Evolutionary conservation across 2,329 filamentous ascomycete species (phyloP), one percentile per base, ranked within the genome.

Genomic region (Thielaviopsis musarum): DNA sequence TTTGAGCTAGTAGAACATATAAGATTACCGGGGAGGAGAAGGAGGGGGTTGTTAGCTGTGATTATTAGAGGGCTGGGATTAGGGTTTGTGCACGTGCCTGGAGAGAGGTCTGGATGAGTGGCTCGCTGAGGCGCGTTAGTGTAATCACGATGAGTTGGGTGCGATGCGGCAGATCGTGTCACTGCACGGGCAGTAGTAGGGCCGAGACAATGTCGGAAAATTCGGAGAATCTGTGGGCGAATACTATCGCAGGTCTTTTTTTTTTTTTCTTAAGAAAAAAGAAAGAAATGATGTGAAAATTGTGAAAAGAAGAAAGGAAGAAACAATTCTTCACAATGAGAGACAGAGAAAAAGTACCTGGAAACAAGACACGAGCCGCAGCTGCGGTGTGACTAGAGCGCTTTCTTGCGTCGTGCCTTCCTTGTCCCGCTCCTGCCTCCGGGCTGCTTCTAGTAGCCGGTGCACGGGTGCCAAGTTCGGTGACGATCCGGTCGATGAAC

Each of bases 1-100:
- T 65, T 82, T 83, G n/a, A 95, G 79, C 69, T 93, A 88, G 70
- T 91, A 94, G 71, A 88, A 94, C 75, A 94, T 83, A 70, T 94
- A 94, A 1, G 86, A 80, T 70, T 86, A 73, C 5, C 2, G 22
- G 21, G 38, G n/a, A 41, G 28, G 26, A 19, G 2, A 12, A 22
- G 38, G 13, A 21, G 19, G 22, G 2, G 10, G 58, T 28, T 21
- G 24, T 34, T 10, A 38, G 53, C 3, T 0, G 0, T 5, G 9
- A 13, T 7, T 5, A 26, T 26, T 3, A 12, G 30, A 34, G 30
- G 30, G 30, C 10, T 34, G 30, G 2, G 22, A 10, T 19, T 13
- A 45, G 17, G n/a, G 15, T 12, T 19, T 2, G 45, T n/a, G 2
- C 7, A 24, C 62, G 52, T 67, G 74, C 74, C 70, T 77, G 76